phyloP scores from a whole-genome alignment of 768 basidiomycete species.

The Heimioporus sp. region DNA sequence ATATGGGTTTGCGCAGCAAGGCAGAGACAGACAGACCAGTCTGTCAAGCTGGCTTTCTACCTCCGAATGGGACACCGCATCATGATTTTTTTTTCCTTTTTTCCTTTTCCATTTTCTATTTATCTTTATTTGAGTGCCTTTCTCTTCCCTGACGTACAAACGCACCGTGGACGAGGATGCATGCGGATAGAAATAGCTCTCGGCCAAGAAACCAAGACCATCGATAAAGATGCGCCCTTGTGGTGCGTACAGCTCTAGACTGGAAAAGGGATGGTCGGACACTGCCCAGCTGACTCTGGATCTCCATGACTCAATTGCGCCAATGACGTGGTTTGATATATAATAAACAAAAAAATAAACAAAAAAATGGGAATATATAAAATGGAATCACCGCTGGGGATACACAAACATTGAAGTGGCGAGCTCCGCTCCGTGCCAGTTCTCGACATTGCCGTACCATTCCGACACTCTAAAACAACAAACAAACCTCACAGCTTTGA shows the following conservation, averaged over 20 bases:
- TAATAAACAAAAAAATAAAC: slow-evolving; percentile 5
- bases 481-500: background rate
- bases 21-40: slow-evolving; percentile 1
- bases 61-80: slow-evolving; percentile 18
- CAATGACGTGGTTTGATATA: too few species aligned
- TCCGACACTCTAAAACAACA: background rate
- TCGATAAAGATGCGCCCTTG: too few species aligned
- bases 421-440: background rate
- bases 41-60: slow-evolving; percentile 16
- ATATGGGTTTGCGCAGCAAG: slow-evolving; percentile 23
- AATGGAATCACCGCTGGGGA: slow-evolving; percentile 13
- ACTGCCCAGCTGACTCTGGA: background rate
- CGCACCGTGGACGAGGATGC: background rate
- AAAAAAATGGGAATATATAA: background rate
- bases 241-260: background rate
- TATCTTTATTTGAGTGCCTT: background rate
- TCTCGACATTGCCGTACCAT: slow-evolving; percentile 24
- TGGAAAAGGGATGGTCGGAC: slow-evolving; percentile 7
- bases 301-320: too few species aligned
- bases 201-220: background rate
- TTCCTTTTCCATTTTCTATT: background rate
- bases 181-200: background rate
- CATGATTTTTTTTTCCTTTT: slow-evolving; percentile 1
- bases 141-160: slow-evolving; percentile 24
- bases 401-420: background rate